These are phyloP conservation scores for Grosmannia penicillata DNA, from an alignment of 2,329 filamentous ascomycete genomes.

Conservation along the genomic window DNA sequence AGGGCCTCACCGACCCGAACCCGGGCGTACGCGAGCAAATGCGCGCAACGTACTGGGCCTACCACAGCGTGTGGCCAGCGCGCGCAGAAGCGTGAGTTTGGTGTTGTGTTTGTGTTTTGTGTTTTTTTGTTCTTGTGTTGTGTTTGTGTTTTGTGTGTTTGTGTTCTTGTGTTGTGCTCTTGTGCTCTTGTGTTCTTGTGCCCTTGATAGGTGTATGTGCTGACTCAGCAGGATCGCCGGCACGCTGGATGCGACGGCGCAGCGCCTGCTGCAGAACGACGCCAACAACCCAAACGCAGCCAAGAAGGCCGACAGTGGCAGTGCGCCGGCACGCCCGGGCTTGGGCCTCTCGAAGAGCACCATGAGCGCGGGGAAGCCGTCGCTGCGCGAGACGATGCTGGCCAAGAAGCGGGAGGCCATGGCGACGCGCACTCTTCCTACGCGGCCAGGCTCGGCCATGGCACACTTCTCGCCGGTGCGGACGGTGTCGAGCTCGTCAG, in stretches of 20 bases:
- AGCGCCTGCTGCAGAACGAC: constrained; percentile 69
- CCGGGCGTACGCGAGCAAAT: constrained; percentile 78
- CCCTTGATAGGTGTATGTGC: not conserved
- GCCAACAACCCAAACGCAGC: constrained; percentile 63
- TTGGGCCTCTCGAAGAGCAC: constrained; percentile 49
- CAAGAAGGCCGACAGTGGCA: constrained; percentile 29
- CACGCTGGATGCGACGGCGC: constrained; percentile 62
- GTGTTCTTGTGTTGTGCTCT: not conserved
- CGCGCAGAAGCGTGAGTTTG: constrained; percentile 54
- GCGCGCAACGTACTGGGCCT: constrained; percentile 76
- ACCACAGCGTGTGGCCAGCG: constrained; percentile 61
- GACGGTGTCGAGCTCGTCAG: constrained; percentile 23
- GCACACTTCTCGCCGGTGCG: constrained; percentile 41
- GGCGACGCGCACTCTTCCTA: constrained; percentile 35
- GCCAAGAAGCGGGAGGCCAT: constrained; percentile 59
- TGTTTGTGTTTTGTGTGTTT: constrained; percentile 33
- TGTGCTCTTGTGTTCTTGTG: not conserved
- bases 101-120: not conserved
- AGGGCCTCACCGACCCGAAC: constrained; percentile 78
- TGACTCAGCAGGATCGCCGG: constrained; percentile 51
- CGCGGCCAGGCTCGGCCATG: constrained; percentile 50
- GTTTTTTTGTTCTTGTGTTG: not conserved
- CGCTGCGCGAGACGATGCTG: constrained; percentile 69
- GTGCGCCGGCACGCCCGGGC: constrained; percentile 36
- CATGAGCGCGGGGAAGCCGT: constrained; percentile 42